phyloP scores from a whole-genome alignment of 2,329 filamentous ascomycete genomes.

The Nothomitra cinnamomea region DNA sequence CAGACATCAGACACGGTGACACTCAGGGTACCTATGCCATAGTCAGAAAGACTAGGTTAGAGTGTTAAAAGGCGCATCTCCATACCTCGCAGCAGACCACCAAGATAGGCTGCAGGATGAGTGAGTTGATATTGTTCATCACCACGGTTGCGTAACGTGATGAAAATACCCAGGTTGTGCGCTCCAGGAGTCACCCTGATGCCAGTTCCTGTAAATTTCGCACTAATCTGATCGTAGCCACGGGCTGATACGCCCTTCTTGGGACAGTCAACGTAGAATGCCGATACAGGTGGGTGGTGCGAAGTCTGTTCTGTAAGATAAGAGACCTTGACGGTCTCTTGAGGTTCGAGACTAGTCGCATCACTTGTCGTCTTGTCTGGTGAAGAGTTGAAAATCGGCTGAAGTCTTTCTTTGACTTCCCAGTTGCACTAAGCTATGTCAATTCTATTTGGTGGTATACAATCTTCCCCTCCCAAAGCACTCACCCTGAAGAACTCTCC shows the following conservation, averaged over 20 bases:
- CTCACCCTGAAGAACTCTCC: slow-evolving; percentile 91
- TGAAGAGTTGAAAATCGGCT: slow-evolving; percentile 16
- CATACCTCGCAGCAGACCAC: slow-evolving; percentile 59
- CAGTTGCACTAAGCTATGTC: slow-evolving; percentile 57
- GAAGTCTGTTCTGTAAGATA: slow-evolving; percentile 97
- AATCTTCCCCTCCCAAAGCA: background rate
- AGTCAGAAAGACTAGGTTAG: background rate
- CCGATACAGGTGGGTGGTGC: slow-evolving; percentile 92
- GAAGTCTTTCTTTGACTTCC: slow-evolving; percentile 70
- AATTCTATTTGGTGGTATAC: background rate
- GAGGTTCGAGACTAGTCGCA: slow-evolving; percentile 20
- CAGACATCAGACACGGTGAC: slow-evolving; percentile 82
- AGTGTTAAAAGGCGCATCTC: background rate
- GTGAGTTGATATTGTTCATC: slow-evolving; percentile 90
- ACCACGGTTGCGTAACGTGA: slow-evolving; percentile 61
- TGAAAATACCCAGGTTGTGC: slow-evolving; percentile 91
- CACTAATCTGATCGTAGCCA: slow-evolving; percentile 90
- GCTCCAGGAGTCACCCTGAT: slow-evolving; percentile 81
- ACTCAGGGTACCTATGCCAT: slow-evolving; percentile 47
- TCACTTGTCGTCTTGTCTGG: background rate
- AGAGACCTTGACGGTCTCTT: slow-evolving; percentile 55
- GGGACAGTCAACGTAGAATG: slow-evolving; percentile 84
- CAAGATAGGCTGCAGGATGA: slow-evolving; percentile 83
- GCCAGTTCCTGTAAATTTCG: slow-evolving; percentile 93
- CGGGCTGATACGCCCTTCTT: slow-evolving; percentile 75